phyloP scores from a whole-genome alignment of 495 filamentous ascomycete species.

The Trichocladium antarcticum region DNA sequence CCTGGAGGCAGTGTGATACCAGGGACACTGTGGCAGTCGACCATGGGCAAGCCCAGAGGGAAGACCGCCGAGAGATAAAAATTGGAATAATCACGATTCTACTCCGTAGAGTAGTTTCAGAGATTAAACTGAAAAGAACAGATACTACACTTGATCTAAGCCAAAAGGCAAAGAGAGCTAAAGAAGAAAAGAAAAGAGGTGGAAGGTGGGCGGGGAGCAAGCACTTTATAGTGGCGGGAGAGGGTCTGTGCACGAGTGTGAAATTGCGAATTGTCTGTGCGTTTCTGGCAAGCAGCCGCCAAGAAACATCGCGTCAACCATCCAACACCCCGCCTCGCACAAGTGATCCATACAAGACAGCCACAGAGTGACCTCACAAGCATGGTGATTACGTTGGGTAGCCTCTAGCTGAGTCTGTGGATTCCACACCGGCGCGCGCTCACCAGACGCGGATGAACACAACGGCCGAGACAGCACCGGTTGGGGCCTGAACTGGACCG shows the following conservation, averaged over 20 bases:
- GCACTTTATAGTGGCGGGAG: slow-evolving; percentile 17
- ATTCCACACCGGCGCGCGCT: too few species aligned
- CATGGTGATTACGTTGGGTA: too few species aligned
- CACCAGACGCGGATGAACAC: too few species aligned
- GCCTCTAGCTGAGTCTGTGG: too few species aligned
- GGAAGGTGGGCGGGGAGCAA: slow-evolving; percentile 11
- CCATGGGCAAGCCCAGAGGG: slow-evolving; percentile 68
- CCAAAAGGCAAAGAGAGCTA: slow-evolving; percentile 50
- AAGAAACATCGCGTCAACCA: too few species aligned
- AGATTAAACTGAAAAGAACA: slow-evolving; percentile 99
- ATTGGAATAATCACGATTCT: slow-evolving; percentile 79
- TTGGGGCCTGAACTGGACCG: too few species aligned
- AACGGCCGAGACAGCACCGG: too few species aligned
- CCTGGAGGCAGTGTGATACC: slow-evolving; percentile 81
- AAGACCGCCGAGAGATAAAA: slow-evolving; percentile 40
- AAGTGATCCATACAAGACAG: too few species aligned
- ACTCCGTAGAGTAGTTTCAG: slow-evolving; percentile 55
- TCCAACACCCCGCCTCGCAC: too few species aligned
- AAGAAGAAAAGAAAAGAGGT: slow-evolving; percentile 24
- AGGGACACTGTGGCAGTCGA: slow-evolving; percentile 61
- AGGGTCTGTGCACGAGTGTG: slow-evolving; percentile 19
- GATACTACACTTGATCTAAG: slow-evolving; percentile 99
- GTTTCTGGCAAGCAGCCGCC: background rate
- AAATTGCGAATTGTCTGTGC: background rate
- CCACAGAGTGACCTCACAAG: too few species aligned